Evolutionary conservation across 140 eudicot genomes (phyloP).

Genomic region (Ambrosia hybrid): DNA sequence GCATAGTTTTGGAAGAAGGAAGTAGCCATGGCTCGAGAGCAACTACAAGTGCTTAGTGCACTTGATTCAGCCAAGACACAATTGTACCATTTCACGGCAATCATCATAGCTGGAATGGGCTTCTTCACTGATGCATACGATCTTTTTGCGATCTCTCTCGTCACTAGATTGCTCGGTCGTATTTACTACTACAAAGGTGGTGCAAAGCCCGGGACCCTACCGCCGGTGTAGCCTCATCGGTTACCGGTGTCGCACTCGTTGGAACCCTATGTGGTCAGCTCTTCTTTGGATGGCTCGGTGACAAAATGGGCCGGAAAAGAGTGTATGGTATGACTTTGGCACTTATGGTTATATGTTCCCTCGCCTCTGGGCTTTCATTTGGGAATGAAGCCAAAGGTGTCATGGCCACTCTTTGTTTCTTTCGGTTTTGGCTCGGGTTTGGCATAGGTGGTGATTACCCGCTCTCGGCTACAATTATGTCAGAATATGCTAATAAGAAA

Average conservation of each 20-base stretch:
- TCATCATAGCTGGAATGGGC: constrained; percentile 48
- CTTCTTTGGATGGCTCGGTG: constrained; percentile 62
- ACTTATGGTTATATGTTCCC: constrained; percentile 44
- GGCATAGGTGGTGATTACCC: constrained; percentile 68
- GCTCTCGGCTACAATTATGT: constrained; percentile 60
- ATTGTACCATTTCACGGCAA: constrained; percentile 46
- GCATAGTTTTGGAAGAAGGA: constrained; percentile 1
- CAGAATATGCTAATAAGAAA: constrained; percentile 35
- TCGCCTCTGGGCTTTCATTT: constrained; percentile 58
- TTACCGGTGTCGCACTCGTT: constrained; percentile 56
- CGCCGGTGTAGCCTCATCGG: constrained; percentile 41
- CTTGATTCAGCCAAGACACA: constrained; percentile 49
- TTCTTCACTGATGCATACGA: constrained; percentile 50
- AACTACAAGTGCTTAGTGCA: constrained; percentile 46
- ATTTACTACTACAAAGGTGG: constrained; percentile 34
- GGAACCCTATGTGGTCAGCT: constrained; percentile 59
- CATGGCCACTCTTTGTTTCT: constrained; percentile 53
- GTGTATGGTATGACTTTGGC: constrained; percentile 55
- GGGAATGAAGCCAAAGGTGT: constrained; percentile 38
- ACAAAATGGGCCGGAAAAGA: constrained; percentile 59
- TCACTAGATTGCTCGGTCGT: constrained; percentile 45
- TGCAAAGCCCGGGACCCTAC: constrained; percentile 41
- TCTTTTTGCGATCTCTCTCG: constrained; percentile 42
- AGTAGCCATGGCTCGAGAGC: constrained; percentile 34
- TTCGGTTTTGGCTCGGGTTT: constrained; percentile 66